These are phyloP conservation scores for Bryoglossum gracile DNA, from an alignment of 495 filamentous ascomycete genomes.

Conservation along the genomic window DNA sequence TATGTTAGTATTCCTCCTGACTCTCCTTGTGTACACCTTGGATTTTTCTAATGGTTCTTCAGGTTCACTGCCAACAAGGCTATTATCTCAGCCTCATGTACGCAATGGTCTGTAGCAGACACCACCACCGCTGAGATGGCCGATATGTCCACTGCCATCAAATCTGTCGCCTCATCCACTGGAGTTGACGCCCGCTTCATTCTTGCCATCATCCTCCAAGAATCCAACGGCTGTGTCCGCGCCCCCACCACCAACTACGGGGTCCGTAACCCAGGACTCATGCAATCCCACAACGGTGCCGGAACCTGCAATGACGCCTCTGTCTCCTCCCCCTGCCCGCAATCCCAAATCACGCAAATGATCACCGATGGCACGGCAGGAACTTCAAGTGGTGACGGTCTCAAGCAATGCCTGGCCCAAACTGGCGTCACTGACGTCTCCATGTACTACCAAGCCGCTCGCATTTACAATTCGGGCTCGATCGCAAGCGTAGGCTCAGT, in stretches of 20 bases:
- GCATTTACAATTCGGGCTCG: slow-evolving; percentile 52
- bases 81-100: slow-evolving; percentile 37
- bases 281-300: slow-evolving; percentile 32
- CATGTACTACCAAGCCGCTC: slow-evolving; percentile 32
- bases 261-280: slow-evolving; percentile 35
- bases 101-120: slow-evolving; percentile 28
- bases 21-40: background rate
- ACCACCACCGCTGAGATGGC: slow-evolving; percentile 29
- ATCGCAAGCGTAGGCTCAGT: slow-evolving; percentile 24
- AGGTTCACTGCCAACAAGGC: slow-evolving; percentile 38
- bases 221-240: slow-evolving; percentile 49
- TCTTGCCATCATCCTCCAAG: slow-evolving; percentile 47
- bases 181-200: slow-evolving; percentile 38
- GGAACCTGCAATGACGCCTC: slow-evolving; percentile 13
- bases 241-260: slow-evolving; percentile 32
- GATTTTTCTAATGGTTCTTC: background rate
- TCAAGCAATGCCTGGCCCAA: slow-evolving; percentile 27
- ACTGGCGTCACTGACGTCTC: slow-evolving; percentile 23
- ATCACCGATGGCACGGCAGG: slow-evolving; percentile 34
- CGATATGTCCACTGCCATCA: slow-evolving; percentile 34
- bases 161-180: slow-evolving; percentile 30
- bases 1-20: slow-evolving; percentile 17
- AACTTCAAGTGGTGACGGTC: slow-evolving; percentile 30
- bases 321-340: slow-evolving; percentile 23
- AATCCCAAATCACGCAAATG: slow-evolving; percentile 27